phyloP scores from a whole-genome alignment of 2,329 filamentous ascomycete genomes.

The Arachnomyces sp. region DNA sequence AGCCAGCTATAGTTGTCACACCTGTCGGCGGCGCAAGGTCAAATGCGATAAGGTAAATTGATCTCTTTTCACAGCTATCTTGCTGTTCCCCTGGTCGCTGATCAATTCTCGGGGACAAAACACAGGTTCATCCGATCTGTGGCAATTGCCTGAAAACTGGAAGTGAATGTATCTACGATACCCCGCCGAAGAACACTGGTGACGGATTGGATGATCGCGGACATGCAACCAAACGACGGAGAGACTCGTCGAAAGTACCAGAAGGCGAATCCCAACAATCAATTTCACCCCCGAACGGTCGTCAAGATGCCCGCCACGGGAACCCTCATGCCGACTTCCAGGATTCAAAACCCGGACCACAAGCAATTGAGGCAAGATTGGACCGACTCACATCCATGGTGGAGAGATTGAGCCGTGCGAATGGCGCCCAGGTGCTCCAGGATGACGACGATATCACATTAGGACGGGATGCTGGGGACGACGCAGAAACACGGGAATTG shows the following conservation, averaged over 20 bases:
- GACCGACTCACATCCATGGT: conserved; percentile 40
- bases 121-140: conserved; percentile 39
- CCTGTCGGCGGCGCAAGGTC: conserved; percentile 40
- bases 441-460: conserved; percentile 15
- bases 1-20: conserved; percentile 41
- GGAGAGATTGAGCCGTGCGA: conserved; percentile 32
- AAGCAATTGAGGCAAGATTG: conserved; percentile 37
- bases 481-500: no score
- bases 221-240: conserved; percentile 30
- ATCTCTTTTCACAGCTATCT: not conserved
- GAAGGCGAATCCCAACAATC: conserved; percentile 17
- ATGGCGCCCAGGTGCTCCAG: conserved; percentile 19
- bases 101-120: no score
- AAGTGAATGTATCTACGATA: conserved; percentile 36
- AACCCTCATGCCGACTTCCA: no score
- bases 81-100: conserved; percentile 1
- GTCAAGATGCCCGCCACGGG: no score
- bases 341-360: conserved; percentile 19
- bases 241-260: conserved; percentile 20
- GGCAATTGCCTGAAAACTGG: conserved; percentile 39
- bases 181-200: conserved; percentile 14
- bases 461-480: no score
- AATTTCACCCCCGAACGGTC: not conserved
- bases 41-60: conserved; percentile 30
- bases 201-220: conserved; percentile 15